Evolutionary conservation across 2,329 filamentous ascomycete genomes (phyloP).

Genomic region (Sphaceloma murrayae): DNA sequence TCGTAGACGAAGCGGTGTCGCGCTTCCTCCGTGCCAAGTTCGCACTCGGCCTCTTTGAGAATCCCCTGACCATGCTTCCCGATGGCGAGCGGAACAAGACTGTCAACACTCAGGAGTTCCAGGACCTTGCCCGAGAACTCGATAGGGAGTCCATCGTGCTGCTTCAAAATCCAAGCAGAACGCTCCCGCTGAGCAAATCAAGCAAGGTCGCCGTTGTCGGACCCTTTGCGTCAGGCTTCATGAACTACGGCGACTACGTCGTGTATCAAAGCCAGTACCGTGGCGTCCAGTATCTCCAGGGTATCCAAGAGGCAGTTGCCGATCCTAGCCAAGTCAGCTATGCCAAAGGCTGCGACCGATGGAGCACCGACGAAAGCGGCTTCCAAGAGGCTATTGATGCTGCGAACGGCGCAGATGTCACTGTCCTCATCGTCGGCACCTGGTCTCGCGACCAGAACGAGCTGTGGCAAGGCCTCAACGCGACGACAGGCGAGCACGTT

Average conservation of each 20-base stretch:
- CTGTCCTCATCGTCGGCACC: conserved; percentile 64
- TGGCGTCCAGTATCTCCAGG: conserved; percentile 61
- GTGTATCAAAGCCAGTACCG: conserved; percentile 53
- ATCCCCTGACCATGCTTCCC: conserved; percentile 53
- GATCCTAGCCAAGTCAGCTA: conserved; percentile 53
- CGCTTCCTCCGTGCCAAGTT: conserved; percentile 60
- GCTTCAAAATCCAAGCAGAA: conserved; percentile 58
- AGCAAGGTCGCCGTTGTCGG: conserved; percentile 63
- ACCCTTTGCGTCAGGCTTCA: conserved; percentile 61
- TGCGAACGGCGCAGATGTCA: conserved; percentile 58
- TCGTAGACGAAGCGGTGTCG: conserved; percentile 58
- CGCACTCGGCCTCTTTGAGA: conserved; percentile 59
- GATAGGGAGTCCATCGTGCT: conserved; percentile 63
- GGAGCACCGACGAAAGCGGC: conserved; percentile 60
- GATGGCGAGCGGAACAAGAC: conserved; percentile 46
- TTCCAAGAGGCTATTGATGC: conserved; percentile 57
- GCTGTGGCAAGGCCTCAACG: conserved; percentile 61
- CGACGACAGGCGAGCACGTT: conserved; percentile 66
- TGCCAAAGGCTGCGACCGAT: conserved; percentile 61
- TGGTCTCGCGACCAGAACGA: conserved; percentile 65
- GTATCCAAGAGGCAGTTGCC: conserved; percentile 51
- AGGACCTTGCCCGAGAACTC: conserved; percentile 53
- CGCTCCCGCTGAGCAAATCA: conserved; percentile 54
- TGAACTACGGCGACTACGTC: conserved; percentile 70
- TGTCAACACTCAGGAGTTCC: conserved; percentile 52